These are phyloP conservation scores for Oryza brachyantha DNA, from an alignment of 176 grass and related monocot genomes.

Conservation along the genomic window DNA sequence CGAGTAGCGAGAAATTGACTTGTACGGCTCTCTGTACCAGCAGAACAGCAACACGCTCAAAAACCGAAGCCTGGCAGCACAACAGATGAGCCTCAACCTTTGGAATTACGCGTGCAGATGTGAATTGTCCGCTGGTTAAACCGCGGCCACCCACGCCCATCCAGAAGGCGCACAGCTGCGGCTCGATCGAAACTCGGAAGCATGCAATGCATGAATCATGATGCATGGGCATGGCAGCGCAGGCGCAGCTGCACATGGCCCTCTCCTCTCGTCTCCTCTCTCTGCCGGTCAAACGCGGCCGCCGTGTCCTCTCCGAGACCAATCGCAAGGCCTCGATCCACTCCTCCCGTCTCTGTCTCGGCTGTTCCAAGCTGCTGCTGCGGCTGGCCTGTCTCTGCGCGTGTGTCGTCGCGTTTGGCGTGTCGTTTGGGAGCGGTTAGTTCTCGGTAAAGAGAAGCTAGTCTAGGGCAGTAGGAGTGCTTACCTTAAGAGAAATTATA, in stretches of 20 bases:
- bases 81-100: not conserved
- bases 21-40: not conserved
- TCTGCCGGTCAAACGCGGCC: not conserved
- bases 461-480: no score
- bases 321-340: no score
- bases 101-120: not conserved
- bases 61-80: not conserved
- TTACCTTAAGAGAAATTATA: no score
- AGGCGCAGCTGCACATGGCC: not conserved
- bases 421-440: not conserved
- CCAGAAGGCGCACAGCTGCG: not conserved
- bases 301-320: no score
- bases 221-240: no score
- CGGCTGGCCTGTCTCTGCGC: no score
- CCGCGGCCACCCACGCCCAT: not conserved
- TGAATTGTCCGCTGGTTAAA: constrained; percentile 7
- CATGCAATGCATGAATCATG: no score
- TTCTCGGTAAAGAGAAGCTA: not conserved
- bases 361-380: not conserved
- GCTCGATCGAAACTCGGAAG: no score
- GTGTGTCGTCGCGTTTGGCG: no score
- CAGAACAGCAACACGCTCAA: not conserved
- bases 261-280: no score
- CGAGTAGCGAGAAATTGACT: not conserved
- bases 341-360: not conserved